A percentile compares a stretch with the other conserved stretches of the same genome.
These are phyloP conservation scores for Blastomyces emzantsi DNA, from an alignment of 2,329 filamentous ascomycete genomes.

Conservation along the genomic window DNA sequence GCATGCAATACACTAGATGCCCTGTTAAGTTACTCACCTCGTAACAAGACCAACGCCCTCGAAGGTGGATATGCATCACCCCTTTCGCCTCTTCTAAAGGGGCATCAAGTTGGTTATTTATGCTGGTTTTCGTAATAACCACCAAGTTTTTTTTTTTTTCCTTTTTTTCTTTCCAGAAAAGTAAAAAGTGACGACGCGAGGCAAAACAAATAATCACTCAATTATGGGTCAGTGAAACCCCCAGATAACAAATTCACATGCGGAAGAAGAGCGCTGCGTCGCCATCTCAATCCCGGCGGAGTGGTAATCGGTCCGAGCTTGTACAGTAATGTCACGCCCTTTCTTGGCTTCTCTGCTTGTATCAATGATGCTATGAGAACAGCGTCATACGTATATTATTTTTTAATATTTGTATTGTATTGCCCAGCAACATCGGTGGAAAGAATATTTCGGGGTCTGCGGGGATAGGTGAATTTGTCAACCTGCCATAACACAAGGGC, in stretches of 20 bases:
- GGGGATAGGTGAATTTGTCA: background rate
- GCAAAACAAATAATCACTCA: background rate
- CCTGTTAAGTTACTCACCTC: background rate
- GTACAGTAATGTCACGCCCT: constrained; percentile 4
- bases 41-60: background rate
- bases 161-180: background rate
- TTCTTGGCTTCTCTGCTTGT: background rate
- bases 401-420: background rate
- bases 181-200: background rate
- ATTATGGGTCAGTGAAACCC: constrained; percentile 1
- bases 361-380: background rate
- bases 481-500: background rate
- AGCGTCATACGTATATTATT: background rate
- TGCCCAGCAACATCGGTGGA: background rate
- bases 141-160: background rate
- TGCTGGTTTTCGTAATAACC: background rate
- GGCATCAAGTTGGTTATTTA: background rate
- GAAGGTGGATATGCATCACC: background rate
- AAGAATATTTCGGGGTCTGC: background rate
- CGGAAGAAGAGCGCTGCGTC: background rate
- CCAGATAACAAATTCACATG: background rate
- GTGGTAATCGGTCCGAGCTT: constrained; percentile 7
- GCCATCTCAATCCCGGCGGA: constrained; percentile 1
- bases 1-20: background rate
- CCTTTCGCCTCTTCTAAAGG: background rate